Evolutionary conservation across 768 basidiomycete species (phyloP).

Genomic region (Panellus pusillus): DNA sequence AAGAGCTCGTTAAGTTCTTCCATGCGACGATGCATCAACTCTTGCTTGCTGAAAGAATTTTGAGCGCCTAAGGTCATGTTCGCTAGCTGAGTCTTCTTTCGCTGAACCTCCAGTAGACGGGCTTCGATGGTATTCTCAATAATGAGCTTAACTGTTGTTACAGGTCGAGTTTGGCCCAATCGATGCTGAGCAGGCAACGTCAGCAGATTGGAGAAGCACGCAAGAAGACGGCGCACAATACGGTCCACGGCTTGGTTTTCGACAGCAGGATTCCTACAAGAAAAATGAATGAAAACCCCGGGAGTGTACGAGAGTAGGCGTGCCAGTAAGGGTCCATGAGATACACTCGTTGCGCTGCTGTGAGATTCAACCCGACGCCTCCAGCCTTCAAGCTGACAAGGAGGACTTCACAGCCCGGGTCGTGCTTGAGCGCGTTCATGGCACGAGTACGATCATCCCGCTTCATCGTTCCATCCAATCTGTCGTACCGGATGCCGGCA

Average conservation of each 20-base stretch:
- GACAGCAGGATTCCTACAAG: constrained; percentile 86
- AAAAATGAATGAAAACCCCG: constrained; percentile 9
- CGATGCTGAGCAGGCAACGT: constrained; percentile 65
- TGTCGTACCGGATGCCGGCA: constrained; percentile 82
- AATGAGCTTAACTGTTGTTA: constrained; percentile 89
- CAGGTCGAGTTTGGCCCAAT: constrained; percentile 89
- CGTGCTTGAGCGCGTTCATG: constrained; percentile 89
- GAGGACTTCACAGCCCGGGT: constrained; percentile 89
- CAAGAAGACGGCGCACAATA: constrained; percentile 60
- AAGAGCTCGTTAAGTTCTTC: constrained; percentile 85
- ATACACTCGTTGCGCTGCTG: constrained; percentile 91
- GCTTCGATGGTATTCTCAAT: constrained; percentile 95
- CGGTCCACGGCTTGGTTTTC: constrained; percentile 98
- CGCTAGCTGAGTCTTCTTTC: constrained; percentile 91
- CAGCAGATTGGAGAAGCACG: neutral
- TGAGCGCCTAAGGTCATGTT: constrained; percentile 93
- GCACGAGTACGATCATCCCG: constrained; percentile 89
- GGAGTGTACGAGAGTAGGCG: constrained; percentile 14
- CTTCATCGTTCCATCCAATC: constrained; percentile 97
- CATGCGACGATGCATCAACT: constrained; percentile 82
- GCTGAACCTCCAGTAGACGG: constrained; percentile 88
- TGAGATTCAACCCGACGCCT: constrained; percentile 95
- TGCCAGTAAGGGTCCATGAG: constrained; percentile 98
- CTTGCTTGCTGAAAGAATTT: constrained; percentile 83
- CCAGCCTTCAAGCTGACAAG: constrained; percentile 96